Evolutionary conservation across 192 early-diverging fungal species (phyloP), one percentile per base, ranked within the genome.

Genomic region (Borealophlyctis nickersoniae): DNA sequence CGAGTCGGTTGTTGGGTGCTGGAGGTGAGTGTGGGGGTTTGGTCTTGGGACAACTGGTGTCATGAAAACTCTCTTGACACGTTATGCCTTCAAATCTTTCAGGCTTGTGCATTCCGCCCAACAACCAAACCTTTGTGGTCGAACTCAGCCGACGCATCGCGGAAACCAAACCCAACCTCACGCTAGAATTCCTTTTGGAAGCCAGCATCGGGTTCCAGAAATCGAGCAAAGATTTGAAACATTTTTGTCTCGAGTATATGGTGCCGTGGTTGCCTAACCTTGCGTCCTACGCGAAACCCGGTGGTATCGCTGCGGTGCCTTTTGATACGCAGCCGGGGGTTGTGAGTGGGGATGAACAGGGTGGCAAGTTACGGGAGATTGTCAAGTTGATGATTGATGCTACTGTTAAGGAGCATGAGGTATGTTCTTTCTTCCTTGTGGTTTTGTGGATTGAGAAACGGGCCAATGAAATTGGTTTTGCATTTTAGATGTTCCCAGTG

Each of bases 111-210:
- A 83, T 97, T 52, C 96, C 96, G 28, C 84, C 87, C 31, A 96
- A 95, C 66, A 93, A 87, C 71, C 80, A 88, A 7, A 71, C 84
- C n/a, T 97, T 94, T 68, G 87, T 95, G 35, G 74, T 86, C 56
- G 69, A 79, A 2, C 89, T 98, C 60, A 94, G 93, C 69, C 86
- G 87, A 62, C 79, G 85, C 11, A 73, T 98, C 36, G 92, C 94
- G 35, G 55, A 68, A 45, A 81, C 83, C 1, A 87, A 91, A 50
- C 87, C 85, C 0, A 78, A 87, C 34, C 81, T 98, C 66, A 95
- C 96, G 0, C 69, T 93, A 4, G 94, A 94, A 72, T 90, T 98
- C 76, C 67, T 98, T 49, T 83, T 77, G 19, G 95, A 98, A 78
- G 87, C 84, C 56, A 83, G 90, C 76, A 77, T 88, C 62, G 90